Evolutionary conservation across 78 protist genomes (phyloP), one percentile per base, ranked within the genome.

Genomic region (Pigoraptor vietnamica): DNA sequence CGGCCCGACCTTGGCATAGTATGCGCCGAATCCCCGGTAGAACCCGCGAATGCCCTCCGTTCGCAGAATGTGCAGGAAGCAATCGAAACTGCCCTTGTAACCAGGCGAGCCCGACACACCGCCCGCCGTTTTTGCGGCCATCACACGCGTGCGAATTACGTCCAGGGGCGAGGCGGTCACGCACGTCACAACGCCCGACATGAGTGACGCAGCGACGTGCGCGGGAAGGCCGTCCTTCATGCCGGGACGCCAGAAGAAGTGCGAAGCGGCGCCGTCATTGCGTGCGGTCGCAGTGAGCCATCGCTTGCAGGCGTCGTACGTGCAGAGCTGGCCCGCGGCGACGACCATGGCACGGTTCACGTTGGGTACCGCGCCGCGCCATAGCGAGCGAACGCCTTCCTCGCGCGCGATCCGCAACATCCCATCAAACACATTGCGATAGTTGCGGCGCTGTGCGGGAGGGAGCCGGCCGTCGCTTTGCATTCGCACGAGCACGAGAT

Each of bases 401-500:
- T 1, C 39, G 23, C 33, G 19, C 19, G 24, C 33, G 29, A 87
- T 88, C 1, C 87, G 87, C 1, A 24, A 0, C 0, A 89, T 24
- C 0, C 82, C 91, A 35, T 89, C 56, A 37, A 55, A 2, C 23
- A 29, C 91, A 32, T 92, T 48, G 40, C 39, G 6, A 89, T 92
- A 86, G 83, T 55, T n/a, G 19, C 89, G 90, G 1, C 90, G 90
- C 48, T 89, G 36, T 1, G 1, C 88, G 19, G 14, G 56, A 0
- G 87, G 90, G 82, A 55, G 56, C 19, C 84, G 34, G 2, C 37
- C 40, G 40, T 88, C 94, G 0, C 37, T 39, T 79, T 92, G 93
- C 92, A 92, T 89, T 2, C 95, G 90, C 29, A 94, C 89, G 37
- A 89, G 92, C 83, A 89, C 88, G 40, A 94, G 23, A 29, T 94